Conservation (phyloP, 352 stramenopile species). For the Globisporangium lucens region DNA sequence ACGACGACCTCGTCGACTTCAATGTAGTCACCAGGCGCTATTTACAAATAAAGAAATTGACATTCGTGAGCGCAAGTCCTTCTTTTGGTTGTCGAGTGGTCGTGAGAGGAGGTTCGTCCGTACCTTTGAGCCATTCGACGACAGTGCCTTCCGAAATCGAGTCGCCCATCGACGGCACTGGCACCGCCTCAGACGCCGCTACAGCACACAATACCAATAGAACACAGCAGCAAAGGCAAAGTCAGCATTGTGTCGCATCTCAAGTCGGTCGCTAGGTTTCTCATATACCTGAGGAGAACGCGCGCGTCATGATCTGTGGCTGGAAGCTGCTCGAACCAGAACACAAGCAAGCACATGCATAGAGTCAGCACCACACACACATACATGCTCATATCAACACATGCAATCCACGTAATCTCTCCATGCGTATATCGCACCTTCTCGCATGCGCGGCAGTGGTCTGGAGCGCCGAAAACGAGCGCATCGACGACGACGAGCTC, state of each 20-base stretch:
- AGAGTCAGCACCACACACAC: not conserved
- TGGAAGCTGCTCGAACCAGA: conserved; percentile 19
- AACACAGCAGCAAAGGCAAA: not conserved
- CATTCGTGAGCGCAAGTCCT: conserved; percentile 1
- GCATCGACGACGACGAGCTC: conserved; percentile 9
- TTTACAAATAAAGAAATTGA: conserved; percentile 3
- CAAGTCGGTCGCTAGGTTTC: not conserved
- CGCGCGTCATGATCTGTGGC: conserved; percentile 27
- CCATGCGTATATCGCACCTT: conserved; percentile 1
- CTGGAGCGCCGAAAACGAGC: conserved; percentile 32
- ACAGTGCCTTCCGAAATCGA: conserved; percentile 98
- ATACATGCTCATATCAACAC: not conserved
- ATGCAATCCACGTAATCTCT: not conserved
- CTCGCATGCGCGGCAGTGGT: conserved; percentile 17
- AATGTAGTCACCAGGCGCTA: conserved; percentile 91
- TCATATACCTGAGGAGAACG: conserved; percentile 50
- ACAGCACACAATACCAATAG: not conserved
- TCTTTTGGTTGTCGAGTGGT: not conserved
- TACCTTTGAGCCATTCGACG: conserved; percentile 94
- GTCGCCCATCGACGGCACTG: conserved; percentile 90
- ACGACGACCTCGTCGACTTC: conserved; percentile 96
- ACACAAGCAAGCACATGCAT: not conserved
- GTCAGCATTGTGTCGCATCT: not conserved
- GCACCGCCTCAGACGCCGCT: conserved; percentile 51
- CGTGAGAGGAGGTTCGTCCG: not conserved